Percentiles rank a stretch among this genome's conserved stretches.
Evolutionary conservation across 2,329 filamentous ascomycete genomes (phyloP).

Genomic region (Amauroascus verrucosus): DNA sequence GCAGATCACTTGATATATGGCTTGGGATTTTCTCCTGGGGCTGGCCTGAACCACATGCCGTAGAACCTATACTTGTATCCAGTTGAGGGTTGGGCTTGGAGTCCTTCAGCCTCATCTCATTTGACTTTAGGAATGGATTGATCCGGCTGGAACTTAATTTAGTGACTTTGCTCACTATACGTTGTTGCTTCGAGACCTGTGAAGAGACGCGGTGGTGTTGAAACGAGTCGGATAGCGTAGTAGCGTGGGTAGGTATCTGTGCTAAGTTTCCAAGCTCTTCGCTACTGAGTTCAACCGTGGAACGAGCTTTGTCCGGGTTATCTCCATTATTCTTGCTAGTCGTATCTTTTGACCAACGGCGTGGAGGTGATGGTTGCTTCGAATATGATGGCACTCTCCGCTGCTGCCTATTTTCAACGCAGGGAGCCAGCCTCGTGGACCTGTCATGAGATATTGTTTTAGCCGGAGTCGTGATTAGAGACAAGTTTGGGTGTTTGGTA

Average conservation of each 20-base stretch:
- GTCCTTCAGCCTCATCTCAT: background rate
- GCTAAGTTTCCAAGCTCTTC: background rate
- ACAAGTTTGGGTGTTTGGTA: background rate
- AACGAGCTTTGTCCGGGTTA: background rate
- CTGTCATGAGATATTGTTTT: background rate
- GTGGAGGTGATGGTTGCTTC: background rate
- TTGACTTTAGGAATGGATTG: background rate
- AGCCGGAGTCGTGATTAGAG: background rate
- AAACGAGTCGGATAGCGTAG: background rate
- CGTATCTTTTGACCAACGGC: background rate
- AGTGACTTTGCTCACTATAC: background rate
- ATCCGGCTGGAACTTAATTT: background rate
- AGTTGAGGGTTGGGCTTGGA: background rate
- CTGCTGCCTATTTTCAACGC: background rate
- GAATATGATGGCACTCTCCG: background rate
- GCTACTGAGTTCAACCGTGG: background rate
- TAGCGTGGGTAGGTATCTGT: background rate
- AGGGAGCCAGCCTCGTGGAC: background rate
- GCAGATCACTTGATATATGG: slow-evolving; percentile 15
- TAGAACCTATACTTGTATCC: background rate
- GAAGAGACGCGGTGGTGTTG: background rate
- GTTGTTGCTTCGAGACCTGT: background rate
- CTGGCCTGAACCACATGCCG: background rate
- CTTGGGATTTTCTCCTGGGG: background rate
- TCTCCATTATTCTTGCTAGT: background rate